Percentiles rank a stretch among this genome's conserved stretches.
Evolutionary conservation across 768 basidiomycete species (phyloP).

Genomic region (Asterophora lycoperdoides): DNA sequence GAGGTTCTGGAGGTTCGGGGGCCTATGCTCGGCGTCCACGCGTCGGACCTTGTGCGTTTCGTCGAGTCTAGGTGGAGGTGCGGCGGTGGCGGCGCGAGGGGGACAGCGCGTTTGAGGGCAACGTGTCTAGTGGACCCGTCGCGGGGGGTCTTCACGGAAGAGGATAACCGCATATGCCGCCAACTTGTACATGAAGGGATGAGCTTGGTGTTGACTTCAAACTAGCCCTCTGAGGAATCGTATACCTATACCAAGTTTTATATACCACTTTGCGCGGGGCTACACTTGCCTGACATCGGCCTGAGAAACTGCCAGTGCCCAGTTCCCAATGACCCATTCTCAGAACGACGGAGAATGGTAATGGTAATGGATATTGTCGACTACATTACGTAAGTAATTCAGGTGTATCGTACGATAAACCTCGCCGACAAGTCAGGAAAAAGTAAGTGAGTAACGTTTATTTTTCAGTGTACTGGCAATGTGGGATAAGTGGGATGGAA

Average conservation of each 20-base stretch:
- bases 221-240: too few relatives aligned
- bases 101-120: conserved; percentile 22
- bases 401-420: neutral
- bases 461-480: too few relatives aligned
- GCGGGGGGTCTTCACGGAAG: conserved; percentile 24
- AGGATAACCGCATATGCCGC: conserved; percentile 9
- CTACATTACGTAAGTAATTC: neutral
- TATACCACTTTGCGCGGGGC: too few relatives aligned
- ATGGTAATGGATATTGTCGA: neutral
- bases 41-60: conserved; percentile 28
- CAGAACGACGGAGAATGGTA: too few relatives aligned
- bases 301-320: too few relatives aligned
- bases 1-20: conserved; percentile 26
- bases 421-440: neutral
- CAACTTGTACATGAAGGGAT: conserved; percentile 31
- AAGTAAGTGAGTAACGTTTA: neutral
- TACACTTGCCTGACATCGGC: too few relatives aligned
- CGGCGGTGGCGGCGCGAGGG: conserved; percentile 6
- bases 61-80: conserved; percentile 32
- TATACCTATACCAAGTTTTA: too few relatives aligned
- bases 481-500: too few relatives aligned
- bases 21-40: conserved; percentile 27
- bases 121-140: conserved; percentile 25
- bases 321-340: too few relatives aligned
- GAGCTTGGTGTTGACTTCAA: conserved; percentile 9